A percentile compares a stretch with the other conserved stretches of the same genome.
phyloP scores from a whole-genome alignment of 305 asterid species.

The Rubia tinctorum region DNA sequence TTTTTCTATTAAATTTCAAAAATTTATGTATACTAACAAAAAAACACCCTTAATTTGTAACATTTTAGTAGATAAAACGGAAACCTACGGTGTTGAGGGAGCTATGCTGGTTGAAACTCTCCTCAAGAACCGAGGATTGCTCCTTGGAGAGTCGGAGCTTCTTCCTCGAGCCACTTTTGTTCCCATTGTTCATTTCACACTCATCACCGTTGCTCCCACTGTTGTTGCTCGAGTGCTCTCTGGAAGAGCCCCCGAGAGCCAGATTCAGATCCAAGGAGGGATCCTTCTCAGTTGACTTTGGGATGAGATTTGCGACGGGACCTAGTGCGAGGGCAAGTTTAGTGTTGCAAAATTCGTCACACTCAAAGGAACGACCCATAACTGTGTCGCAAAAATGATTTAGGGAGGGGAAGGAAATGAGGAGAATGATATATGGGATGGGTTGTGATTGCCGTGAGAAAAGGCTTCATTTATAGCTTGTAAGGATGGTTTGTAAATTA shows the following conservation, averaged over 20 bases:
- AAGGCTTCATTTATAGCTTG: conserved; percentile 15
- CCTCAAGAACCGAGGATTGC: neutral
- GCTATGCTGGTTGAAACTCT: neutral
- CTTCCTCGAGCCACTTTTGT: neutral
- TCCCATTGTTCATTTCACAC: neutral
- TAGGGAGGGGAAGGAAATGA: neutral
- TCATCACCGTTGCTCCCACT: neutral
- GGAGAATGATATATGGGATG: neutral
- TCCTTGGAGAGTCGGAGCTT: neutral
- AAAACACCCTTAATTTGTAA: too few relatives aligned
- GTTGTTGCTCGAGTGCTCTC: neutral
- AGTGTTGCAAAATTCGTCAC: neutral
- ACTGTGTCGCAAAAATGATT: neutral
- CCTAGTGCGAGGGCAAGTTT: neutral
- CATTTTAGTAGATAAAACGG: too few relatives aligned
- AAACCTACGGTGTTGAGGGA: neutral
- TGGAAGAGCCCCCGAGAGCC: neutral
- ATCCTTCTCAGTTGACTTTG: neutral
- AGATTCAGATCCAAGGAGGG: neutral
- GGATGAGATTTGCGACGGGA: neutral
- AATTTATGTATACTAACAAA: too few relatives aligned
- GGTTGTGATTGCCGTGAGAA: neutral
- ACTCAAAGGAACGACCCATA: neutral
- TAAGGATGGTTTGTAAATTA: neutral
- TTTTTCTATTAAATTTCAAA: neutral